Conservation (phyloP, 2,329 filamentous ascomycete species). For the Fusarium oligoseptatum region DNA sequence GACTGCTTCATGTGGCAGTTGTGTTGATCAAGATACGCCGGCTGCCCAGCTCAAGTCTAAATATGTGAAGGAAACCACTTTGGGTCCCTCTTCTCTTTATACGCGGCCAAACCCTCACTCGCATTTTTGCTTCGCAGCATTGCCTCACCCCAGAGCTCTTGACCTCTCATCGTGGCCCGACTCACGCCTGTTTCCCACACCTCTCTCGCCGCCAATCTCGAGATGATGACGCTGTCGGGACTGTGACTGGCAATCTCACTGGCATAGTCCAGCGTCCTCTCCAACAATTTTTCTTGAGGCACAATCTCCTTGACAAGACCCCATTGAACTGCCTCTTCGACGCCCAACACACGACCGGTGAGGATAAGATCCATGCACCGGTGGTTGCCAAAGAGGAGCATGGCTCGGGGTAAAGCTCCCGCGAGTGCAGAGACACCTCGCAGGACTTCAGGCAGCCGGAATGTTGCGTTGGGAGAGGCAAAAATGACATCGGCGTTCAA, state of each 20-base stretch:
- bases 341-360: constrained; percentile 44
- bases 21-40: background rate
- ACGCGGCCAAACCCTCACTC: constrained; percentile 46
- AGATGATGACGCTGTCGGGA: constrained; percentile 52
- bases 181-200: constrained; percentile 53
- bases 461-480: constrained; percentile 63
- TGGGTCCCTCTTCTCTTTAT: constrained; percentile 49
- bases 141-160: constrained; percentile 48
- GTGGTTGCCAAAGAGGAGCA: constrained; percentile 52
- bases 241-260: constrained; percentile 48
- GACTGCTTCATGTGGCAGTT: background rate
- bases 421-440: constrained; percentile 70
- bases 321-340: constrained; percentile 50
- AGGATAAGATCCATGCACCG: constrained; percentile 51
- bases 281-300: constrained; percentile 47
- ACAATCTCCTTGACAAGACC: constrained; percentile 38
- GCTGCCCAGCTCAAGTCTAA: constrained; percentile 12
- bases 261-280: constrained; percentile 48
- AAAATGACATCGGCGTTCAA: constrained; percentile 69
- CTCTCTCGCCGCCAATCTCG: constrained; percentile 49
- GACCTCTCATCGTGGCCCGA: constrained; percentile 51
- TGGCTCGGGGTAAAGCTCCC: constrained; percentile 66
- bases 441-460: constrained; percentile 69
- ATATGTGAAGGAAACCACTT: constrained; percentile 49
- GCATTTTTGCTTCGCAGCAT: constrained; percentile 50